These are phyloP conservation scores for Cyberlindnera mrakii DNA, from an alignment of 805 yeast genomes.

Conservation along the genomic window DNA sequence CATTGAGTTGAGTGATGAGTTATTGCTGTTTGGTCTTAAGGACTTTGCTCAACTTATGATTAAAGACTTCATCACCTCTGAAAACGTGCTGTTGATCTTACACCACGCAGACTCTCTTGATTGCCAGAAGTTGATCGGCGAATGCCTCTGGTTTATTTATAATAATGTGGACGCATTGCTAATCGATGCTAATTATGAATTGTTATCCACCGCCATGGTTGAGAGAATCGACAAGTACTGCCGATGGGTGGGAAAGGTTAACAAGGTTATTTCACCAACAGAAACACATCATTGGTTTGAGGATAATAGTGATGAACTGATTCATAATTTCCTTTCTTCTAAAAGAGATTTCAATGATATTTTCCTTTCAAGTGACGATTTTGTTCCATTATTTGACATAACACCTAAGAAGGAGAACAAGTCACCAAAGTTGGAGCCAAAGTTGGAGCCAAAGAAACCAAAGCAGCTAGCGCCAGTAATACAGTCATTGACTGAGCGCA, in stretches of 20 bases:
- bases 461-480: conserved; percentile 4
- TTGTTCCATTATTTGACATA: conserved; percentile 32
- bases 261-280: conserved; percentile 9
- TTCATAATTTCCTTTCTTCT: conserved; percentile 31
- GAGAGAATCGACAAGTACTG: conserved; percentile 27
- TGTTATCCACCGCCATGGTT: conserved; percentile 13
- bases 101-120: conserved; percentile 45
- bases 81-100: conserved; percentile 54
- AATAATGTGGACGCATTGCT: conserved; percentile 59
- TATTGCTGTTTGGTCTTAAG: conserved; percentile 53
- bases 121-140: conserved; percentile 49
- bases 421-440: conserved; percentile 16
- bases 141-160: conserved; percentile 63
- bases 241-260: conserved; percentile 29
- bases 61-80: conserved; percentile 48
- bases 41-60: conserved; percentile 55
- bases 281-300: conserved; percentile 26
- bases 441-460: conserved; percentile 8
- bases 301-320: conserved; percentile 22
- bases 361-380: conserved; percentile 32
- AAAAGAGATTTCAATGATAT: conserved; percentile 32
- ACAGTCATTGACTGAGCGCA: conserved; percentile 3
- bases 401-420: conserved; percentile 13
- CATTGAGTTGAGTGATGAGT: conserved; percentile 55
- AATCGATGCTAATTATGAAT: conserved; percentile 26